Percentiles rank a stretch among this genome's conserved stretches.
These are phyloP conservation scores for Xanthoconium separans DNA, from an alignment of 1,284 basidiomycete species.

Conservation along the genomic window DNA sequence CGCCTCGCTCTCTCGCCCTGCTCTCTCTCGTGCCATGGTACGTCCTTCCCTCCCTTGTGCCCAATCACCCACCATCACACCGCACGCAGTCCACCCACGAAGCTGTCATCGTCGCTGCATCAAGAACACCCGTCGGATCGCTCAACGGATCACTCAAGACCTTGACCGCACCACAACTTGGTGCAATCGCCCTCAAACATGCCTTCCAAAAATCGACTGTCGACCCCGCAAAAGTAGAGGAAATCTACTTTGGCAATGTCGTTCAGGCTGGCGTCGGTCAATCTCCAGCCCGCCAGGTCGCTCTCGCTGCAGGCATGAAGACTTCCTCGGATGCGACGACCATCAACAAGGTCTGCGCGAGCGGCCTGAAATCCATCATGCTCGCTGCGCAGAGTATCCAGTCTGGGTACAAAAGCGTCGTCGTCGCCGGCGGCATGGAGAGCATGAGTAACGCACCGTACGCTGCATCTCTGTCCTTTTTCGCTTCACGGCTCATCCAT, in stretches of 20 bases:
- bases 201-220: constrained; percentile 82
- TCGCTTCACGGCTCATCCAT: constrained; percentile 5
- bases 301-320: constrained; percentile 82
- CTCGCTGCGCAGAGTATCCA: constrained; percentile 90
- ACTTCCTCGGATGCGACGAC: constrained; percentile 93
- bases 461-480: constrained; percentile 18
- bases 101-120: constrained; percentile 94
- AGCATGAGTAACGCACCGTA: constrained; percentile 97
- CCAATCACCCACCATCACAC: constrained; percentile 4
- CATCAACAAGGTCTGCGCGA: constrained; percentile 99
- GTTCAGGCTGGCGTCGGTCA: constrained; percentile 96
- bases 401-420: constrained; percentile 82
- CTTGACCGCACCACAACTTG: constrained; percentile 90
- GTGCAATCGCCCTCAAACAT: constrained; percentile 85
- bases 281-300: constrained; percentile 94
- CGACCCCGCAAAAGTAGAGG: constrained; percentile 82
- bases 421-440: constrained; percentile 96
- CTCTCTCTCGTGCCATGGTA: constrained; percentile 48
- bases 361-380: constrained; percentile 93
- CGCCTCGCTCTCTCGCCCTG: constrained; percentile 34
- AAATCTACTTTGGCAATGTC: constrained; percentile 97
- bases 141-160: constrained; percentile 89
- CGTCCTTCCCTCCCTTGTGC: constrained; percentile 13
- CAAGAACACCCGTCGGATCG: constrained; percentile 93
- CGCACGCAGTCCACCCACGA: constrained; percentile 51